These are phyloP conservation scores for Fragilaria crotonensis DNA, from an alignment of 108 stramenopile genomes.

Conservation along the genomic window DNA sequence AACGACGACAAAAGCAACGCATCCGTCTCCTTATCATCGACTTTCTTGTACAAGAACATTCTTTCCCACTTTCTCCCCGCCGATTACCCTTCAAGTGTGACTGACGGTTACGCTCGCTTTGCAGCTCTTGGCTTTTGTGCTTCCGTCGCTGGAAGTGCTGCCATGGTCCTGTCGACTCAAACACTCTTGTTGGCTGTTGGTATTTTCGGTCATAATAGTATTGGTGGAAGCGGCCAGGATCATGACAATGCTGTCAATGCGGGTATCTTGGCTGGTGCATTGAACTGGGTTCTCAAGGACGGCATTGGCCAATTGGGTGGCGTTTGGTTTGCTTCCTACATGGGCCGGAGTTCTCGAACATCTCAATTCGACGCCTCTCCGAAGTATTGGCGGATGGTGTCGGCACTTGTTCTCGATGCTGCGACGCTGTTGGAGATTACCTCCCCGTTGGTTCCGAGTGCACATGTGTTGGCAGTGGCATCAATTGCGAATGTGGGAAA, in stretches of 20 bases:
- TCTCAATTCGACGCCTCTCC: conserved; percentile 78
- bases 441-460: conserved; percentile 64
- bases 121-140: conserved; percentile 51
- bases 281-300: conserved; percentile 79
- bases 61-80: conserved; percentile 71
- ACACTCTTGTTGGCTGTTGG: conserved; percentile 87
- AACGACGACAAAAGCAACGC: no score
- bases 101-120: conserved; percentile 59
- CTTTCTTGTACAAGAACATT: conserved; percentile 3
- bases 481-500: conserved; percentile 94
- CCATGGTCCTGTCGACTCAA: conserved; percentile 88
- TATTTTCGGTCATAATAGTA: conserved; percentile 55
- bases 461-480: conserved; percentile 80
- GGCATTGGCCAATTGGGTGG: conserved; percentile 88
- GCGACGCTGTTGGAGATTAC: conserved; percentile 84
- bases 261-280: conserved; percentile 87
- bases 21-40: no score
- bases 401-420: conserved; percentile 76
- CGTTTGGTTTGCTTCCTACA: conserved; percentile 79
- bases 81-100: conserved; percentile 68
- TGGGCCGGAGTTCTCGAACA: conserved; percentile 30
- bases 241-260: conserved; percentile 15
- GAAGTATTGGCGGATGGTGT: conserved; percentile 85
- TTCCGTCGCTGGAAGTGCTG: conserved; percentile 65
- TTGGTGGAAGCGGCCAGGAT: neutral